Evolutionary conservation across 768 basidiomycete species (phyloP).

Genomic region (Pholiota molesta): DNA sequence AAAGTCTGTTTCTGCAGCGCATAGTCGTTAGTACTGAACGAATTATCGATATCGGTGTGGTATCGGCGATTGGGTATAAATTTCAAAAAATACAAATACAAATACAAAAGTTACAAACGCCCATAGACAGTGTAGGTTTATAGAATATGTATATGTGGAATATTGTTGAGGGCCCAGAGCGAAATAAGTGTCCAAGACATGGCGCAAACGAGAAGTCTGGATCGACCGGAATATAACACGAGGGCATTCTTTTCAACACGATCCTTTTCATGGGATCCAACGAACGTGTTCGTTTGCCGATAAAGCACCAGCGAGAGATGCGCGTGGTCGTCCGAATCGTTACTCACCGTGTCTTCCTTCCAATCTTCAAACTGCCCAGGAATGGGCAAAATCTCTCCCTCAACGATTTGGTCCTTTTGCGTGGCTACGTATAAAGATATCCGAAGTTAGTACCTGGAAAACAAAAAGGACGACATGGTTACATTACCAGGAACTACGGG

Average conservation of each 20-base stretch:
- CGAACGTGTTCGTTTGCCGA: background rate
- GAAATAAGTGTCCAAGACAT: background rate
- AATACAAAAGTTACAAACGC: too few relatives aligned
- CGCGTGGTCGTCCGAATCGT: background rate
- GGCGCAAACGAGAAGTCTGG: background rate
- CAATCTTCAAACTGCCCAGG: background rate
- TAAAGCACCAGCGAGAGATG: background rate
- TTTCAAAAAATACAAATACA: too few relatives aligned
- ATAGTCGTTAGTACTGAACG: too few relatives aligned
- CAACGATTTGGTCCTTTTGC: background rate
- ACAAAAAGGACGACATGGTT: background rate
- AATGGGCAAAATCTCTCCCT: background rate
- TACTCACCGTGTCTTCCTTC: background rate
- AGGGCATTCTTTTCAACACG: background rate
- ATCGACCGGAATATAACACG: background rate
- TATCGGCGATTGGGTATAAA: too few relatives aligned
- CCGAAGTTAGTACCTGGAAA: background rate
- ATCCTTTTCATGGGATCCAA: background rate
- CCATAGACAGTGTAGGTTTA: too few relatives aligned
- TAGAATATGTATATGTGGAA: background rate
- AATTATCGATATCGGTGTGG: too few relatives aligned
- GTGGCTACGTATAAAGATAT: background rate
- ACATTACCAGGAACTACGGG: background rate
- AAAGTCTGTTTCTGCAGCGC: too few relatives aligned
- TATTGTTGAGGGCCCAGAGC: background rate